Percentiles rank a stretch among this genome's conserved stretches.
Evolutionary conservation across 1,284 basidiomycete species (phyloP).

Genomic region (Puccinia hordei): DNA sequence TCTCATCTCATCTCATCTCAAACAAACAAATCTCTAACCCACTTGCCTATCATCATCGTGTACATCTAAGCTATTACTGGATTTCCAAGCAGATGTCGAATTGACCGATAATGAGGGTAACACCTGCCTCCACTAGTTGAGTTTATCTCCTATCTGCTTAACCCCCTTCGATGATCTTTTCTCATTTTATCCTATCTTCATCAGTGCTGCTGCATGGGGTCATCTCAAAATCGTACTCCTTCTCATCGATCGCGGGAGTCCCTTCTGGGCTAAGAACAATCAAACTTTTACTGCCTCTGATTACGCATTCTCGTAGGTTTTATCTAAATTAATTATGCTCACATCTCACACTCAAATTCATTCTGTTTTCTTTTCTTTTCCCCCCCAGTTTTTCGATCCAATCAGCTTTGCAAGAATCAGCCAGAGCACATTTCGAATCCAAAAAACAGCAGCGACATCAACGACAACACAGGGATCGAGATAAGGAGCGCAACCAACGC

Average conservation of each 20-base stretch:
- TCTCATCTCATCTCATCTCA: background rate
- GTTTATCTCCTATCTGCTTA: too few species aligned
- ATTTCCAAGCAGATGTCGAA: constrained; percentile 45
- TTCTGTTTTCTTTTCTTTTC: background rate
- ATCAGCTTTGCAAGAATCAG: constrained; percentile 49
- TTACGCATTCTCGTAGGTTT: constrained; percentile 43
- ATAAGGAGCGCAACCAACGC: constrained; percentile 38
- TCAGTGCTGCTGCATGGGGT: constrained; percentile 49
- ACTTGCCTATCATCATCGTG: background rate
- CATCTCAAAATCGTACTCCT: constrained; percentile 47
- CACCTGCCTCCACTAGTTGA: constrained; percentile 42
- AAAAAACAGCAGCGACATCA: constrained; percentile 45
- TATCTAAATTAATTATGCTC: background rate
- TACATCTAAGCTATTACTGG: constrained; percentile 26
- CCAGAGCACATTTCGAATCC: constrained; percentile 46
- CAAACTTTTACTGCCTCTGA: constrained; percentile 47
- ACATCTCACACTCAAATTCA: background rate
- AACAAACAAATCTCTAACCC: too few species aligned
- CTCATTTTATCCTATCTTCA: background rate
- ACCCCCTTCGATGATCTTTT: background rate
- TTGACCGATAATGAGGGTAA: constrained; percentile 47
- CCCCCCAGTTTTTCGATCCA: constrained; percentile 40
- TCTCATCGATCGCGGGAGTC: constrained; percentile 47
- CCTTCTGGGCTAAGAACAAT: constrained; percentile 51
- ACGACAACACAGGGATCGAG: constrained; percentile 21